phyloP scores from a whole-genome alignment of 345 rosid species.

The Clausena lansium region DNA sequence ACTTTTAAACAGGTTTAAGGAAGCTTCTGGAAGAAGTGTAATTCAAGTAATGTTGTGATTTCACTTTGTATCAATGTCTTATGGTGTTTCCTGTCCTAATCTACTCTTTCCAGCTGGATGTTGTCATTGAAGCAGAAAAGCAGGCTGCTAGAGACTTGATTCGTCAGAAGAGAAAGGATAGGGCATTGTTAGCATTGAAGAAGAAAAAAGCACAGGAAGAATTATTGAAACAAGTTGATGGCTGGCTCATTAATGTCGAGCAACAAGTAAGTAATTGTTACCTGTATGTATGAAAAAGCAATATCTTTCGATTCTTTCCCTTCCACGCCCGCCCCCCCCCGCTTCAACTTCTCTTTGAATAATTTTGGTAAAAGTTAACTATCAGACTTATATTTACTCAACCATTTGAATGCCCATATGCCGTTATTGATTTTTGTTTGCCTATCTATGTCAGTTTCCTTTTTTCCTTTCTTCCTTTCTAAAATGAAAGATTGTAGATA shows the following conservation, averaged over 20 bases:
- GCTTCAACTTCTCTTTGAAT: background rate
- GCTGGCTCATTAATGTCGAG: conserved; percentile 93
- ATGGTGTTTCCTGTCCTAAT: background rate
- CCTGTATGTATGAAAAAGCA: background rate
- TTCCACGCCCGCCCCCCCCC: too few species aligned
- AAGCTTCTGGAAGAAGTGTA: background rate
- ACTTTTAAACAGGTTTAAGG: background rate
- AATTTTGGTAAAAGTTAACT: background rate
- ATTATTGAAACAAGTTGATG: conserved; percentile 82
- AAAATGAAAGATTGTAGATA: background rate
- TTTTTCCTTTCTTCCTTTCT: background rate
- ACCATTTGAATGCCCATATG: background rate
- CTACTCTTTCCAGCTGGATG: conserved; percentile 53
- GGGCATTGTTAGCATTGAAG: conserved; percentile 90
- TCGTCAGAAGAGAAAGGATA: conserved; percentile 78
- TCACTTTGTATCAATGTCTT: background rate
- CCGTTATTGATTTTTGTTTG: background rate
- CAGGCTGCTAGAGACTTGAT: conserved; percentile 86
- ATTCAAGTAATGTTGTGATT: background rate
- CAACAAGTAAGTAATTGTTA: conserved; percentile 64
- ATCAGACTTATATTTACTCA: background rate
- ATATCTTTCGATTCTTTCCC: background rate
- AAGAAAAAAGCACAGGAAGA: conserved; percentile 95
- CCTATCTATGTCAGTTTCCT: background rate
- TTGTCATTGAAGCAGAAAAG: conserved; percentile 86